Conservation (phyloP, 768 basidiomycete genomes). For the Leucocoprinus sp. region DNA sequence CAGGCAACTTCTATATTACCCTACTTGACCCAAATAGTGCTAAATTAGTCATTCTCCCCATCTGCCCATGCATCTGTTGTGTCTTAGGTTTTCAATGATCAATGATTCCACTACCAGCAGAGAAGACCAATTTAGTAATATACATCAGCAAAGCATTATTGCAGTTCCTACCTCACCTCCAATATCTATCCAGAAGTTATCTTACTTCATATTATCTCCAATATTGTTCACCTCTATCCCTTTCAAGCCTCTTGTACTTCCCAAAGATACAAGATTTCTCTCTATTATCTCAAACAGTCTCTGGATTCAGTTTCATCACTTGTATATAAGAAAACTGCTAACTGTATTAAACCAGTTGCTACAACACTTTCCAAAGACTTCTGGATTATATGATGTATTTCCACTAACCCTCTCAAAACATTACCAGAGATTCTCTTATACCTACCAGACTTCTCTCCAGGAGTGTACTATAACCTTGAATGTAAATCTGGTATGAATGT, state of each 20-base stretch:
- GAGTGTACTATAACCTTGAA: slow-evolving; percentile 18
- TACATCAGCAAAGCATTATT: background rate
- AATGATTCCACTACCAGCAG: slow-evolving; percentile 9
- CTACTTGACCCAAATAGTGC: slow-evolving; percentile 16
- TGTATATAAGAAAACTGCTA: slow-evolving; percentile 26
- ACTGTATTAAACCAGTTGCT: slow-evolving; percentile 25
- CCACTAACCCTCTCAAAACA: slow-evolving; percentile 24
- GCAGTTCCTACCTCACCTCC: background rate
- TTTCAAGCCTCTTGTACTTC: background rate
- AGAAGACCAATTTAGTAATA: slow-evolving; percentile 8
- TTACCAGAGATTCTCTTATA: slow-evolving; percentile 20
- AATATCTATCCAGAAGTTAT: background rate
- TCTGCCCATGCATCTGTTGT: no score
- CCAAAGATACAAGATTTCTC: slow-evolving; percentile 2
- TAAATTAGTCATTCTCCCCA: no score
- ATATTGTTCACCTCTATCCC: background rate
- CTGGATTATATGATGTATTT: slow-evolving; percentile 21
- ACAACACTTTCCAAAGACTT: slow-evolving; percentile 26
- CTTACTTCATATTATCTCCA: background rate
- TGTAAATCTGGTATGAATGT: slow-evolving; percentile 18
- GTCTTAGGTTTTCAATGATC: slow-evolving; percentile 10
- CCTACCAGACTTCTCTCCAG: slow-evolving; percentile 26
- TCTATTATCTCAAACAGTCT: background rate
- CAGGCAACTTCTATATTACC: slow-evolving; percentile 7
- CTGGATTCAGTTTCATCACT: background rate